Percentiles rank a stretch among this genome's conserved stretches.
Conservation (phyloP, 768 basidiomycete species). For the Mycena filopes region DNA sequence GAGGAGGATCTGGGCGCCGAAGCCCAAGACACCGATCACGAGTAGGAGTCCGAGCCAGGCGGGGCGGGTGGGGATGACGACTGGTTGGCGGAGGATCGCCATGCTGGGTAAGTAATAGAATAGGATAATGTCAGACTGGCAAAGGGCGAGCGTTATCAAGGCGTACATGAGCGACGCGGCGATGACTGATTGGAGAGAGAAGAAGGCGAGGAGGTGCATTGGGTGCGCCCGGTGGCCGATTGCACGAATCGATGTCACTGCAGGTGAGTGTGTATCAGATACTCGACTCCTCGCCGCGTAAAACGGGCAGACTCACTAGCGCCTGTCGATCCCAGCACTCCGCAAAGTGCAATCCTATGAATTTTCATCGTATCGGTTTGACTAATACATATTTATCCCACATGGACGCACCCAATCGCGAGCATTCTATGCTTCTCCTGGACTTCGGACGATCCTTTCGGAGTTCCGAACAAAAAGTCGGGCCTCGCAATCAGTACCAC, state of each 20-base stretch:
- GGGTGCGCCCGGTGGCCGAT: slow-evolving; percentile 84
- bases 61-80: slow-evolving; percentile 57
- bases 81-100: slow-evolving; percentile 48
- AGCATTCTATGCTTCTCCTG: slow-evolving; percentile 57
- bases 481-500: slow-evolving; percentile 88
- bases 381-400: background rate
- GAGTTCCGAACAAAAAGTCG: slow-evolving; percentile 70
- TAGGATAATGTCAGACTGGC: background rate
- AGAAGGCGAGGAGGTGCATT: slow-evolving; percentile 76
- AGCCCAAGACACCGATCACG: slow-evolving; percentile 65
- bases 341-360: slow-evolving; percentile 66
- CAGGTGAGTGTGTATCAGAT: background rate
- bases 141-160: background rate
- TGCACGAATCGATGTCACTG: slow-evolving; percentile 60
- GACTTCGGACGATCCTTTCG: slow-evolving; percentile 40
- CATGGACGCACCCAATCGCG: slow-evolving; percentile 63
- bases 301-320: slow-evolving; percentile 68
- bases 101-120: too few relatives aligned
- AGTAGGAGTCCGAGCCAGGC: slow-evolving; percentile 59
- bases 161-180: slow-evolving; percentile 49
- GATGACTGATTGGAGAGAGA: slow-evolving; percentile 65
- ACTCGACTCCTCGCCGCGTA: background rate
- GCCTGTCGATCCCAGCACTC: slow-evolving; percentile 72
- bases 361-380: slow-evolving; percentile 9
- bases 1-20: slow-evolving; percentile 63